Base-by-base conservation (phyloP, 495 filamentous ascomycete genomes). In the Podospora anserina region DNA sequence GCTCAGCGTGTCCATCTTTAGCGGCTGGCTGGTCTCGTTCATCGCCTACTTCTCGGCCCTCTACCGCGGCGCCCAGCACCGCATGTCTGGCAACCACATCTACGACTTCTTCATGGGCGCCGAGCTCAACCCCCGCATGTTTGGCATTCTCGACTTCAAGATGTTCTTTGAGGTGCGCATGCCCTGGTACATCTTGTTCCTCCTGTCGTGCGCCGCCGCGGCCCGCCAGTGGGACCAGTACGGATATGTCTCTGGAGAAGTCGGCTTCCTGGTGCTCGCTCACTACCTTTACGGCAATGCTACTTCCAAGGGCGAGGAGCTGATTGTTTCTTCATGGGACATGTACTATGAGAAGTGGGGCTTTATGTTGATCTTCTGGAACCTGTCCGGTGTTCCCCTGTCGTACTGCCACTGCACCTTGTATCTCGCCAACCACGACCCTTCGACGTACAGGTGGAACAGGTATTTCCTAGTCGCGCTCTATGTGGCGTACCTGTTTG, bases 261-360 rank as follows among this genome's bases (percentile, higher is more conserved):
- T 97, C 64, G 82, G 83, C 67, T 97, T 99, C 84, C 79, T 98
- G 54, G 76, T 97, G 60, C 88, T 98, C 87, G 95, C 95, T 15
- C 94, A 97, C 77, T 98, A 90, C 80, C 84, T 98, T 44, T 99
- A 99, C 75, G 93, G 93, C 76, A 97, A 97, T 79, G 95, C 96
- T 58, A 97, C 93, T 82, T 88, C 90, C 71, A 99, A 99, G 82
- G 95, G 92, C 62, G 95, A 99, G 82, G 93, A 99, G 82, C 87
- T 92, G 74, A 97, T 99, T 81, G 84, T 92, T 61, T 91, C 91
- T 11, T 96, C 94, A 20, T 99, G 94, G 78, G 95, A 99, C 78
- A 97, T 99, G 92, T 97, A 96, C 85, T 94, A 94, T 76, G 95
- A 99, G 84, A 99, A 99, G 84, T 97, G 93, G 92, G 95, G 95